Evolutionary conservation across 345 rosid species (phyloP), one percentile per base, ranked within the genome.

Genomic region (Laguncularia racemosa): DNA sequence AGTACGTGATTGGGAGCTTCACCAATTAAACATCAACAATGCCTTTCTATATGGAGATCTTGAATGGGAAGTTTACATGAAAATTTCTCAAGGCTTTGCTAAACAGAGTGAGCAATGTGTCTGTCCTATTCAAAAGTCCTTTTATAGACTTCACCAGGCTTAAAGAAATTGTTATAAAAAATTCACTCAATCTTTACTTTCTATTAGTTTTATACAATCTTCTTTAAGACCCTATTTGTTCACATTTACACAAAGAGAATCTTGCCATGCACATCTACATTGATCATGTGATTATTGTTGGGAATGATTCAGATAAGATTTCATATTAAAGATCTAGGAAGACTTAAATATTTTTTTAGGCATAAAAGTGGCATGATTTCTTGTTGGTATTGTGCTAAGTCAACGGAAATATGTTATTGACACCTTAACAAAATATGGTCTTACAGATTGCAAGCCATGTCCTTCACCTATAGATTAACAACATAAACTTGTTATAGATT

Each of bases 61-160:
- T 33, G 9, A 33, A 2, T 7, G 7, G 40, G 9, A 33, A 9
- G 40, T 33, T 33, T 33, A 33, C 26, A 50, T 59, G 47, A 59
- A 59, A 13, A 26, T 28, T 0, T 46, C 12, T 3, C 40, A 49
- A 46, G 4, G 55, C 2, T 59, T 59, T 48, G 21, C 46, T 12
- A 48, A 59, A 48, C 6, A 59, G n/a, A n/a, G 55, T 28, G 54
- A 59, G 26, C 21, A 49, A 3, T 15, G 12, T 1, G 55, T 59
- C 2, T 59, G 28, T n/a, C 16, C 13, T 48, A 3, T 48, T 19
- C 18, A 48, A n/a, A 48, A 48, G 20, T 48, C 2, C 8, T 3
- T 48, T 48, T 48, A 48, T 19, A 0, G 51, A 16, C 17, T 48
- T 48, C 17, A 12, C 20, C 2, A 48, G 17, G 51, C 51, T 16